Evolutionary conservation across 2,329 filamentous ascomycete genomes (phyloP).

Genomic region (Pseudogymnoascus sp.): DNA sequence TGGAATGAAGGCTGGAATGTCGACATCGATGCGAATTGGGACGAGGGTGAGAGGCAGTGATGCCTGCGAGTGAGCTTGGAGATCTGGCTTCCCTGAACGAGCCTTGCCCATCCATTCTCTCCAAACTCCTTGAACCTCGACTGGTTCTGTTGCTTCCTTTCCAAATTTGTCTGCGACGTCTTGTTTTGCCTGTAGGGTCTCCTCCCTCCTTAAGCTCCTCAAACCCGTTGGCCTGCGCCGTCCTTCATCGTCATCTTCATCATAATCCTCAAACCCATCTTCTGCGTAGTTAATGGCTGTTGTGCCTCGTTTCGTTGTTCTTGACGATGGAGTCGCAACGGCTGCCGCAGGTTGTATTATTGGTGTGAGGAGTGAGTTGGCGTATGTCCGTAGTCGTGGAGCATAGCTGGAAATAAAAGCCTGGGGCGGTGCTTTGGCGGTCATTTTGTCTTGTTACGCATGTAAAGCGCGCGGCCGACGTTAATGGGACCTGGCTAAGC

Average conservation of each 20-base stretch:
- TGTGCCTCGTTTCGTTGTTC: constrained; percentile 95
- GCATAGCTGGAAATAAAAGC: constrained; percentile 89
- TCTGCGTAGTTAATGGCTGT: constrained; percentile 97
- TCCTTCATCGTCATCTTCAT: constrained; percentile 68
- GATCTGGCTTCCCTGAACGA: constrained; percentile 46
- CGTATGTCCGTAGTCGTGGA: constrained; percentile 80
- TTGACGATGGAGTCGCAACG: constrained; percentile 58
- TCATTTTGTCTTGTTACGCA: constrained; percentile 9
- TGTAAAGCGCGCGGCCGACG: neutral
- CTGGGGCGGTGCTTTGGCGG: constrained; percentile 54
- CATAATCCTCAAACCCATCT: constrained; percentile 83
- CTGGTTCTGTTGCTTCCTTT: constrained; percentile 71
- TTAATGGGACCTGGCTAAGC: neutral
- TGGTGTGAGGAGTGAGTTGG: constrained; percentile 84
- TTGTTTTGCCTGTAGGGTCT: constrained; percentile 54
- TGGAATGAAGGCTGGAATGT: constrained; percentile 72
- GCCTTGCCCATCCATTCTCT: constrained; percentile 90
- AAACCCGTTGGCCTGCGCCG: constrained; percentile 68
- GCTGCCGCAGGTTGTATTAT: constrained; percentile 64
- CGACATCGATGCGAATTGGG: constrained; percentile 92
- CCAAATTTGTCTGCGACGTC: constrained; percentile 70
- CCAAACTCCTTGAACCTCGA: constrained; percentile 85
- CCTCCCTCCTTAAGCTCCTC: constrained; percentile 73
- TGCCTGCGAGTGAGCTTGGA: constrained; percentile 58
- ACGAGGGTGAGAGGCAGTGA: constrained; percentile 83